Evolutionary conservation across 73 alveolate genomes (phyloP), one percentile per base, ranked within the genome.

Genomic region (Tetrahymena elliotti): DNA sequence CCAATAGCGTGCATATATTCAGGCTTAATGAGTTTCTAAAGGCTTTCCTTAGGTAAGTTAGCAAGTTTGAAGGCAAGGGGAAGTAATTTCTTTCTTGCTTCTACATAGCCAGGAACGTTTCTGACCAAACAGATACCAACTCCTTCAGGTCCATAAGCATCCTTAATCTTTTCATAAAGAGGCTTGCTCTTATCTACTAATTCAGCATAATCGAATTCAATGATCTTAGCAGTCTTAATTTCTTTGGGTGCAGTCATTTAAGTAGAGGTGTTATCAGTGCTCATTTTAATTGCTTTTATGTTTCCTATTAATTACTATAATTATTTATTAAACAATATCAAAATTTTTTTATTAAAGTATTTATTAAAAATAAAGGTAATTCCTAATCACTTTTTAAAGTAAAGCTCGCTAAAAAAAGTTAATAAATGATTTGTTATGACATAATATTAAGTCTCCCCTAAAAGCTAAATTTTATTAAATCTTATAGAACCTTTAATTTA

Each of bases 1-100:
- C 99, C 99, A 24, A 96, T 95, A n/a, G 97, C 93, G 92, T 96
- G 96, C 53, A 53, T 53, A 39, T n/a, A 34, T 68, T 97, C 97
- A 10, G 99, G 98, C 34, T 94, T 94, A 34, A 96, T 98, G n/a
- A 97, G 97, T 18, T 93, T 53, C 38, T 34, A 35, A 31, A 96
- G 96, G 24, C 68, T 94, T 37, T 93, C 96, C 35, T 95, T 39
- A 38, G 98, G 97, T 31, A 92, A 95, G 24, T 35, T 37, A 31
- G 98, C 97, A 11, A 97, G 93, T 93, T 53, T 97, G 33, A 96
- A 93, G 24, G 98, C 98, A 15, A 95, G 95, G 31, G 99, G 99
- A 31, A 97, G 93, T 33, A 97, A 84, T 52, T 84, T 16, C 82
- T 53, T 68, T 37, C 99, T 96, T 95, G 83, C 93, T 93, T 96